Conservation (phyloP, 192 early-diverging fungal species). For the Phycomyces nitens region DNA sequence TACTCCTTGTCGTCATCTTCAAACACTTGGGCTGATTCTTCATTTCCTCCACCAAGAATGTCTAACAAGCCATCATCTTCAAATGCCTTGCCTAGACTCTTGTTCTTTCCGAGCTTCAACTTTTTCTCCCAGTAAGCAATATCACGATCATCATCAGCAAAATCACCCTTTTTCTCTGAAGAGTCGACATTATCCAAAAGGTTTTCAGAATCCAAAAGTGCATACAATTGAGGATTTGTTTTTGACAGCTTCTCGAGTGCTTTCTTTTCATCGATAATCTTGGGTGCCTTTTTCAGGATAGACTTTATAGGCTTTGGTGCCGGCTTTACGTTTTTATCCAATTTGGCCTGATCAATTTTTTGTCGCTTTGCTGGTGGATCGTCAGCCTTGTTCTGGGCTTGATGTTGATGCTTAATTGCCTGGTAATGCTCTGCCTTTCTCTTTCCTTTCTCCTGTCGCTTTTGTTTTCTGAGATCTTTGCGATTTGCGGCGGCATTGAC, state of each 20-base stretch:
- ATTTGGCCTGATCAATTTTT: background rate
- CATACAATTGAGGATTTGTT: slow-evolving; percentile 46
- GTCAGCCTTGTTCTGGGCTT: background rate
- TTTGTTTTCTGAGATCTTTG: slow-evolving; percentile 49
- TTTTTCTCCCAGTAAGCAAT: slow-evolving; percentile 54
- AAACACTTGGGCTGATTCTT: background rate
- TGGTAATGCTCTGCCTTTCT: slow-evolving; percentile 11
- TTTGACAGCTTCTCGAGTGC: slow-evolving; percentile 40
- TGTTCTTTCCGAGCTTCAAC: slow-evolving; percentile 40
- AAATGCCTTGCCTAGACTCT: slow-evolving; percentile 45
- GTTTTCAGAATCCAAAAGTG: slow-evolving; percentile 42
- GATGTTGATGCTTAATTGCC: slow-evolving; percentile 14
- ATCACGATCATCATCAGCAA: slow-evolving; percentile 45
- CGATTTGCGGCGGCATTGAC: slow-evolving; percentile 41
- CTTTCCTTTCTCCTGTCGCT: slow-evolving; percentile 40
- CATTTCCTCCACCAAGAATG: slow-evolving; percentile 35
- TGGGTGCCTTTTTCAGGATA: background rate
- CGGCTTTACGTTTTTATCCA: slow-evolving; percentile 3
- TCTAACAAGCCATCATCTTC: slow-evolving; percentile 51
- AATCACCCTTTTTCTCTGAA: slow-evolving; percentile 17
- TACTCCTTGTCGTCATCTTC: slow-evolving; percentile 35
- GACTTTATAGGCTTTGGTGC: background rate
- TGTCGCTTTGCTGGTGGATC: slow-evolving; percentile 7
- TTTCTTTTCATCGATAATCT: slow-evolving; percentile 12
- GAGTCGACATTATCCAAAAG: slow-evolving; percentile 26